phyloP scores from a whole-genome alignment of 164 flowering plant genomes.

The Aristolochia fimbriata region DNA sequence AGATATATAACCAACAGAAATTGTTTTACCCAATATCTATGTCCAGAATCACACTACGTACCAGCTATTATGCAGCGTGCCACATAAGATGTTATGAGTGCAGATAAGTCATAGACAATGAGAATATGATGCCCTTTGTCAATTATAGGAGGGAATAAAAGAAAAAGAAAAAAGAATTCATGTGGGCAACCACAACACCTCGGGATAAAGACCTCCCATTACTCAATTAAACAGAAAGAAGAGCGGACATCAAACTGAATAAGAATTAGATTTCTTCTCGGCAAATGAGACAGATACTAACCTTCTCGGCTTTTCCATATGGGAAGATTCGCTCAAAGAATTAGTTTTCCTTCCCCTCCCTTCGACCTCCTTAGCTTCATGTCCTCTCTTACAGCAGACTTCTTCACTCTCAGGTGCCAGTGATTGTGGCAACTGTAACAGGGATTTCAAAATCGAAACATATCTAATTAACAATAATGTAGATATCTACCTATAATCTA shows the following conservation, averaged over 20 bases:
- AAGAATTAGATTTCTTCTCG: background rate
- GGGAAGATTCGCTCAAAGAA: constrained; percentile 9
- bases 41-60: too few relatives aligned
- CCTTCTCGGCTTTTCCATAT: constrained; percentile 46
- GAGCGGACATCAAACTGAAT: background rate
- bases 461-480: background rate
- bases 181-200: too few relatives aligned
- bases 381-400: constrained; percentile 2
- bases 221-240: background rate
- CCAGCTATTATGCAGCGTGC: too few relatives aligned
- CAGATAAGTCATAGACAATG: too few relatives aligned
- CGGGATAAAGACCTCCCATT: background rate
- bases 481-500: background rate
- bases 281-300: constrained; percentile 2
- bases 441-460: background rate
- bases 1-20: too few relatives aligned
- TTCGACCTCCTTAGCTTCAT: constrained; percentile 4
- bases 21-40: too few relatives aligned
- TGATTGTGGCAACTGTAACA: constrained; percentile 13
- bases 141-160: too few relatives aligned
- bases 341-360: constrained; percentile 6
- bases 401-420: constrained; percentile 8
- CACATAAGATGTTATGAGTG: too few relatives aligned
- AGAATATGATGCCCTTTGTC: too few relatives aligned
- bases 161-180: too few relatives aligned